Evolutionary conservation across 2,329 filamentous ascomycete species (phyloP), one percentile per base, ranked within the genome.

Genomic region (Lasiodiplodia hormozganensis): DNA sequence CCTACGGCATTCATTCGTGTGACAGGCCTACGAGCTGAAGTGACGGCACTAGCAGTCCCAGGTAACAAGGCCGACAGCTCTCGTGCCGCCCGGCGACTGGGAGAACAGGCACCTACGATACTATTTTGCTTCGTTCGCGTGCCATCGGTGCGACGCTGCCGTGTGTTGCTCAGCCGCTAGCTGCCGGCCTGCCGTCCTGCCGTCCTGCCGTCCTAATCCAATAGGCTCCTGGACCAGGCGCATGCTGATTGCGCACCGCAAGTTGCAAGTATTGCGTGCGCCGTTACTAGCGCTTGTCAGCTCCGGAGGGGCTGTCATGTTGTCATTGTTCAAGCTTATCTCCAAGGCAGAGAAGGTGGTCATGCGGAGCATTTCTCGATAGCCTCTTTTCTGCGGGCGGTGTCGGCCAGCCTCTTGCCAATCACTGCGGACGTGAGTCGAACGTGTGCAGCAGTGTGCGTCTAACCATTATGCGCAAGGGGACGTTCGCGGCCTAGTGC

Each of bases 261-360:
- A 49, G 21, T 60, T 52, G 60, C 47, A 21, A 21, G n/a, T 10
- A 64, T 64, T 64, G 60, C 31, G 60, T 53, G 60, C 47, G 47
- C 60, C 60, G 60, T 64, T 64, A 64, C 60, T 64, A 64, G 60
- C 60, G 60, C 60, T 23, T 43, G 60, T 62, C 60, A 62, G 60
- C 60, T 18, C 60, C 25, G 54, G 34, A 31, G 54, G 54, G 31
- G 21, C 34, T 64, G 43, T 38, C 60, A 52, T 64, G 60, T 64
- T 64, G 60, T 64, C 60, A 52, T 52, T 64, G 43, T 64, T 38
- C 60, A 64, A 52, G 60, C 60, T 64, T 52, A 64, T 52, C 60
- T 36, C 23, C 18, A 62, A 25, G 7, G 40, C 18, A 64, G 36
- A 52, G 40, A 53, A 53, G 60, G 60, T 53, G 60, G 60, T 64